These are phyloP conservation scores for Ophioceras dolichostomum DNA, from an alignment of 2,329 filamentous ascomycete genomes.

Conservation along the genomic window DNA sequence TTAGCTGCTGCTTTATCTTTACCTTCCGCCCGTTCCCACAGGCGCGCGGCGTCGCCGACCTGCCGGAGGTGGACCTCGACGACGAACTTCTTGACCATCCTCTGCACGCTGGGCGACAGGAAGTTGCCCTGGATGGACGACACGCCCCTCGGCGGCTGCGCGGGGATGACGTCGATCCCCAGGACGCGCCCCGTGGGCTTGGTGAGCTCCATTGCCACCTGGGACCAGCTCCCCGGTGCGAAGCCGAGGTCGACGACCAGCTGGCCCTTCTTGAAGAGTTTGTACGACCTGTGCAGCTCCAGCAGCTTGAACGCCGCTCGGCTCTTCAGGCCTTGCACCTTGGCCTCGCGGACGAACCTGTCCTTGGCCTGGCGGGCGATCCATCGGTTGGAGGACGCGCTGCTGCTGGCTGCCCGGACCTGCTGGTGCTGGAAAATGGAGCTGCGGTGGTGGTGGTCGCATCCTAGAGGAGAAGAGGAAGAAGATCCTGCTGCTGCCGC, in stretches of 20 bases:
- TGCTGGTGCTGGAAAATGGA: too few species aligned
- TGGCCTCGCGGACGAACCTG: constrained; percentile 60
- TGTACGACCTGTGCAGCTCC: constrained; percentile 76
- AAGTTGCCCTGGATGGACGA: constrained; percentile 94
- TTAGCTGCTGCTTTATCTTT: too few species aligned
- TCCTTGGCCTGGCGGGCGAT: constrained; percentile 67
- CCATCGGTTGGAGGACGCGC: too few species aligned
- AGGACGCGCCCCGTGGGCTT: constrained; percentile 67
- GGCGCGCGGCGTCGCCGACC: constrained; percentile 9
- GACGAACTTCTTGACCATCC: constrained; percentile 66
- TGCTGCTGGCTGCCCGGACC: too few species aligned
- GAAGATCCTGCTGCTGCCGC: too few species aligned
- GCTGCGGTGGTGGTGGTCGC: too few species aligned
- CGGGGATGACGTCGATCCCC: constrained; percentile 89
- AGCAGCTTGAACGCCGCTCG: constrained; percentile 88
- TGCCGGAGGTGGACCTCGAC: constrained; percentile 34
- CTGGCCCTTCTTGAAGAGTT: constrained; percentile 65
- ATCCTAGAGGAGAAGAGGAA: too few species aligned
- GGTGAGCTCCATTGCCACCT: constrained; percentile 71
- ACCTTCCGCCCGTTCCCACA: too few species aligned
- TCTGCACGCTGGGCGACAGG: constrained; percentile 60
- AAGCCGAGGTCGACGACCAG: constrained; percentile 87
- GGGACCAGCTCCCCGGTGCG: constrained; percentile 63
- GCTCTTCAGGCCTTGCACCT: constrained; percentile 71
- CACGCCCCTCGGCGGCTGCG: constrained; percentile 82